Conservation (phyloP, 768 basidiomycete genomes). For the Hygrophorus pudorinus region DNA sequence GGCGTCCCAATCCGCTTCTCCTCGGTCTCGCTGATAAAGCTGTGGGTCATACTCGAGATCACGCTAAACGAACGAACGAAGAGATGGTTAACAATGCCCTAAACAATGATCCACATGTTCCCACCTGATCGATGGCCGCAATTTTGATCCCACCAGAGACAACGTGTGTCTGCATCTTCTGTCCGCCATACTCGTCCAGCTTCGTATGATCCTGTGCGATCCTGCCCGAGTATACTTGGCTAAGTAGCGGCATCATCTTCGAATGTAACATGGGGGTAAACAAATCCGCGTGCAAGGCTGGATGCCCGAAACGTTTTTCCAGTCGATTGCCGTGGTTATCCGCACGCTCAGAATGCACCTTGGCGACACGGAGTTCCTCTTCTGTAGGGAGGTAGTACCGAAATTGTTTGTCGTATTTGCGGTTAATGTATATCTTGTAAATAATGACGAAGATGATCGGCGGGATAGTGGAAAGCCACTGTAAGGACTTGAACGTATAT, state of each 20-base stretch:
- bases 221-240: constrained; percentile 70
- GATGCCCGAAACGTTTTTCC: constrained; percentile 91
- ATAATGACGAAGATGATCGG: constrained; percentile 67
- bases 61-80: constrained; percentile 21
- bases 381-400: constrained; percentile 78
- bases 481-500: constrained; percentile 58
- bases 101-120: not conserved
- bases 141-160: constrained; percentile 75
- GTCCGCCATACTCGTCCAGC: constrained; percentile 70
- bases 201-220: constrained; percentile 53
- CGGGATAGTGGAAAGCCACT: constrained; percentile 79
- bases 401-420: constrained; percentile 58
- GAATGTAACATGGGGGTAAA: constrained; percentile 86
- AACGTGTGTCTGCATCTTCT: constrained; percentile 64
- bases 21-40: constrained; percentile 69
- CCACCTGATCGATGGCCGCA: constrained; percentile 69
- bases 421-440: constrained; percentile 82
- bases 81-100: not conserved
- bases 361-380: constrained; percentile 60
- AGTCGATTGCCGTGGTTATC: constrained; percentile 69
- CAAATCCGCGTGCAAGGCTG: constrained; percentile 76
- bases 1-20: constrained; percentile 83
- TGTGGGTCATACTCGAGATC: constrained; percentile 80
- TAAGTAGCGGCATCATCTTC: constrained; percentile 71
- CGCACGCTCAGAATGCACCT: constrained; percentile 68